Percentiles rank a stretch among this genome's conserved stretches.
Evolutionary conservation across 2,329 filamentous ascomycete species (phyloP).

Genomic region (Claviceps africana): DNA sequence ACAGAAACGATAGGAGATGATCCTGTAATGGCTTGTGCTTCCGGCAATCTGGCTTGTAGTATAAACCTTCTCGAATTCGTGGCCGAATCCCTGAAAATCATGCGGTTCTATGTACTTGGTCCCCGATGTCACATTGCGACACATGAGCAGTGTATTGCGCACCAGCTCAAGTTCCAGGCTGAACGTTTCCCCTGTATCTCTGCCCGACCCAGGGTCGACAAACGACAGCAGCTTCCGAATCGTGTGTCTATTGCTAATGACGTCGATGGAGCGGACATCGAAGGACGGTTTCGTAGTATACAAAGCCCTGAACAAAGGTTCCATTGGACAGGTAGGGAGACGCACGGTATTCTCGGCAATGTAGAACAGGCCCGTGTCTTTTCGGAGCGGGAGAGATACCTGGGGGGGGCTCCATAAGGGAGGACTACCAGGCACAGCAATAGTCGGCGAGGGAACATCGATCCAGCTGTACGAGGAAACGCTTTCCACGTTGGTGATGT

Average conservation of each 20-base stretch:
- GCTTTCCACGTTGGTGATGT: slow-evolving; percentile 23
- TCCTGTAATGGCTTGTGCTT: slow-evolving; percentile 31
- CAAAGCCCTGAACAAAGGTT: slow-evolving; percentile 32
- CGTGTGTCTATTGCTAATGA: slow-evolving; percentile 33
- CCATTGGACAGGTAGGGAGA: slow-evolving; percentile 27
- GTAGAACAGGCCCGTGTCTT: slow-evolving; percentile 27
- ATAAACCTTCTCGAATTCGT: slow-evolving; percentile 30
- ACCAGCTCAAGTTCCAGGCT: slow-evolving; percentile 27
- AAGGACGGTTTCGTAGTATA: slow-evolving; percentile 24
- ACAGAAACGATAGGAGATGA: slow-evolving; percentile 29
- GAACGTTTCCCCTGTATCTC: slow-evolving; percentile 19
- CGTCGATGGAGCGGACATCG: slow-evolving; percentile 22
- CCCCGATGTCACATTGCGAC: slow-evolving; percentile 18
- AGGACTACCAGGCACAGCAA: slow-evolving; percentile 28
- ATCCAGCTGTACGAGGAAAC: slow-evolving; percentile 39
- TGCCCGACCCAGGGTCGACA: slow-evolving; percentile 16
- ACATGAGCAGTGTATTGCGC: slow-evolving; percentile 24
- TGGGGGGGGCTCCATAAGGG: slow-evolving; percentile 21
- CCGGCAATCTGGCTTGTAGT: slow-evolving; percentile 20
- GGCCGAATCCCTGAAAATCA: slow-evolving; percentile 28
- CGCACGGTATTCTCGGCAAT: slow-evolving; percentile 31
- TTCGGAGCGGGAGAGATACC: slow-evolving; percentile 12
- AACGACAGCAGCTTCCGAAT: slow-evolving; percentile 34
- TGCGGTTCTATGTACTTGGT: slow-evolving; percentile 16
- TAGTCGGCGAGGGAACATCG: slow-evolving; percentile 24